phyloP scores from a whole-genome alignment of 2,329 filamentous ascomycete species.

The Incumbomyces delicatus region DNA sequence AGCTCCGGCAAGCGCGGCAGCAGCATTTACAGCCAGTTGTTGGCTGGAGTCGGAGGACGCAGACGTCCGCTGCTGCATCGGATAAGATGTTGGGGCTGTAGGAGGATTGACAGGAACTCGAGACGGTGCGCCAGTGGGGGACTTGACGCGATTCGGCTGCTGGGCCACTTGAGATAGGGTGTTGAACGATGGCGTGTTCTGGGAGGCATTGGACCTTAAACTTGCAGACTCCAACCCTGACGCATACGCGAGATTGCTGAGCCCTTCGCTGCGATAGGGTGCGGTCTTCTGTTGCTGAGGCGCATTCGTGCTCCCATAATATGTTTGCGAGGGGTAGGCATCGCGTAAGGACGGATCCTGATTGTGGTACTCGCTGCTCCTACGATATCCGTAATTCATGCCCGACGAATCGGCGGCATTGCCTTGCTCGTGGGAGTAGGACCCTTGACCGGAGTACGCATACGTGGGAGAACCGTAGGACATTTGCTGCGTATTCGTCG shows the following conservation, averaged over 20 bases:
- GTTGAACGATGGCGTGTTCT: background rate
- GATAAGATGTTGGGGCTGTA: background rate
- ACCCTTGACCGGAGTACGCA: slow-evolving; percentile 12
- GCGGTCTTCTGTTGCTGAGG: background rate
- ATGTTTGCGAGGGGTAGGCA: slow-evolving; percentile 2
- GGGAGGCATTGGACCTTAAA: background rate
- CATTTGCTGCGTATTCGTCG: slow-evolving; percentile 7
- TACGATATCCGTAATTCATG: slow-evolving; percentile 8
- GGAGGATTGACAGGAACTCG: background rate
- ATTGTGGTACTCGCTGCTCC: slow-evolving; percentile 1
- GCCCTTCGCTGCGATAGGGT: slow-evolving; percentile 10
- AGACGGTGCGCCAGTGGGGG: slow-evolving; percentile 3
- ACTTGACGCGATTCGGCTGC: slow-evolving; percentile 8
- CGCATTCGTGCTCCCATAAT: background rate
- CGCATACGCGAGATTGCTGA: slow-evolving; percentile 20
- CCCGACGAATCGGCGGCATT: slow-evolving; percentile 1
- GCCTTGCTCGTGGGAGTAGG: slow-evolving; percentile 9
- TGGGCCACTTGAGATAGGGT: background rate
- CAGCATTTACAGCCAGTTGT: slow-evolving; percentile 10
- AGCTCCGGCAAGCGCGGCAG: slow-evolving; percentile 14
- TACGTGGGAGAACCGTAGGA: slow-evolving; percentile 13
- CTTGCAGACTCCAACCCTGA: slow-evolving; percentile 16
- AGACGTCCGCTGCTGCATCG: slow-evolving; percentile 7
- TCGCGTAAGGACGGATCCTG: background rate
- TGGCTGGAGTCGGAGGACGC: slow-evolving; percentile 9